phyloP scores from a whole-genome alignment of 805 yeast species.

The Kodamaea fukazawae region DNA sequence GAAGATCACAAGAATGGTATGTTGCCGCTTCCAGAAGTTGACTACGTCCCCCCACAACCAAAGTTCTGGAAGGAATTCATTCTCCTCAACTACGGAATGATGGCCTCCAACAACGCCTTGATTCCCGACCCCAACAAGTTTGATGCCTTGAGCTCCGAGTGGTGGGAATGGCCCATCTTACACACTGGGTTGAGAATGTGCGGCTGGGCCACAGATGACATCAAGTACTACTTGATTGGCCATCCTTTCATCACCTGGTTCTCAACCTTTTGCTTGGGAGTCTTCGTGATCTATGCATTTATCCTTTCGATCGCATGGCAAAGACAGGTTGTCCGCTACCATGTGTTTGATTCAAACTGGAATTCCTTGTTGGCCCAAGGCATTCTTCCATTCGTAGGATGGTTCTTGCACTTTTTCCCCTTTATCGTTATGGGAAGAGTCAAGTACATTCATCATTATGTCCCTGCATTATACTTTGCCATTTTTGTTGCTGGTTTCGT shows the following conservation, averaged over 20 bases:
- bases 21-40: slow-evolving; percentile 30
- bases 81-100: slow-evolving; percentile 73
- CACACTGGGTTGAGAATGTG: slow-evolving; percentile 73
- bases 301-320: slow-evolving; percentile 27
- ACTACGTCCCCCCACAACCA: slow-evolving; percentile 40
- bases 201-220: slow-evolving; percentile 57
- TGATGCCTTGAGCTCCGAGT: slow-evolving; percentile 68
- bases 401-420: slow-evolving; percentile 41
- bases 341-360: slow-evolving; percentile 26
- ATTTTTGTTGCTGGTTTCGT: slow-evolving; percentile 21
- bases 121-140: slow-evolving; percentile 71
- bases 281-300: slow-evolving; percentile 20
- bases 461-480: slow-evolving; percentile 41
- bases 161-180: slow-evolving; percentile 84
- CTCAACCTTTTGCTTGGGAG: slow-evolving; percentile 25
- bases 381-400: slow-evolving; percentile 36
- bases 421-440: slow-evolving; percentile 44
- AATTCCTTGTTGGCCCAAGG: slow-evolving; percentile 29
- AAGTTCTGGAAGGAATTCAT: slow-evolving; percentile 65
- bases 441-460: slow-evolving; percentile 44
- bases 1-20: slow-evolving; percentile 62
- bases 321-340: slow-evolving; percentile 26
- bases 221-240: slow-evolving; percentile 66
- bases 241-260: slow-evolving; percentile 77
- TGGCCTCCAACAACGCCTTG: slow-evolving; percentile 79